Base-by-base conservation (phyloP, 495 filamentous ascomycete species). In the Hypoxylon trugodes region DNA sequence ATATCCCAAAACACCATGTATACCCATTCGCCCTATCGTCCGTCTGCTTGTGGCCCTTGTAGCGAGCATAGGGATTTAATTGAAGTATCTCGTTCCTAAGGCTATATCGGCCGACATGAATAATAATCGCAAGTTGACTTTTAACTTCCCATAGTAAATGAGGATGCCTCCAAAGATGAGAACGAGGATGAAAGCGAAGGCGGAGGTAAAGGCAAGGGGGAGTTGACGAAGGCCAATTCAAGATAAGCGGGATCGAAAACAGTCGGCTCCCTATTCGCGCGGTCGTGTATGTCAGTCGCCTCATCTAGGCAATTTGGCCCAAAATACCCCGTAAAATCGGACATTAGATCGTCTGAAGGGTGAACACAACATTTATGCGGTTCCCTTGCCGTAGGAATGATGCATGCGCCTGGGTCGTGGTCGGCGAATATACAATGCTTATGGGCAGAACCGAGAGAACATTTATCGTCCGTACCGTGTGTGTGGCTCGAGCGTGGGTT, bases 381-480 rank as follows among this genome's bases (percentile, higher is more conserved):
- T 15, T 65, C 59, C 12, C 42, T 6, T 8, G 59, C 57, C 15
- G 25, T 13, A 8, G 55, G 16, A 2, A 68, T 56, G n/a, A 71
- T 46, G 28, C 68, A 71, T 1, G 51, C 15, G 0, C 12, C 33
- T 7, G 57, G 61, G 6, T 15, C 8, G n/a, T 61, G 56, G 25
- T 67, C 60, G 2, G 65, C 56, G 13, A 62, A 71, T 26, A 69
- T 40, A 38, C 68, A 71, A 37, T 71, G 68, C 3, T 54, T 56
- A 33, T 71, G 68, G 9, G 28, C 21, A 3, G 60, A 65, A 10
- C 65, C 68, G 22, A 65, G 49, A 28, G 35, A 48, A 24, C 68
- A 71, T 9, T 68, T 56, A 7, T 55, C 24, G 13, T 71, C 56
- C n/a, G 35, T 59, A 6, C 43, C 22, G 10, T 71, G 68, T 2